Percentiles rank a stretch among this genome's conserved stretches.
phyloP scores from a whole-genome alignment of 2,329 filamentous ascomycete genomes.

The Herpotrichia juniperi region DNA sequence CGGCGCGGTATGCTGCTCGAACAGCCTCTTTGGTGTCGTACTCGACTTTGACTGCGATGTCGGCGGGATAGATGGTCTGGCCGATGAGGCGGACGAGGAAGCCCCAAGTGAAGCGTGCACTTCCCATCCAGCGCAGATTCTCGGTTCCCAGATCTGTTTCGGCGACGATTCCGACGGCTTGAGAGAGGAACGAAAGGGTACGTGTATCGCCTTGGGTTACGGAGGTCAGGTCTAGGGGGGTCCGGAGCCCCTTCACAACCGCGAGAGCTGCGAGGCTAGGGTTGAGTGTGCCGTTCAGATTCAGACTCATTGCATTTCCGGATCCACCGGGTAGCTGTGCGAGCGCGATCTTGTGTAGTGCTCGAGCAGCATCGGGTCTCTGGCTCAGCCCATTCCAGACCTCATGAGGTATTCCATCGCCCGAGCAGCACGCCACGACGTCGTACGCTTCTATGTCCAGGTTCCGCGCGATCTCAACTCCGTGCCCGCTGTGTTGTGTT shows the following conservation, averaged over 20 bases:
- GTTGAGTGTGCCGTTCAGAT: constrained; percentile 80
- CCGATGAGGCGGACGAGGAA: constrained; percentile 77
- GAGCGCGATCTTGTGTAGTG: constrained; percentile 78
- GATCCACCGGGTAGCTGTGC: constrained; percentile 90
- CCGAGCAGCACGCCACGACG: constrained; percentile 85
- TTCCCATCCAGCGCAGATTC: constrained; percentile 90
- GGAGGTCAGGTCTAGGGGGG: constrained; percentile 82
- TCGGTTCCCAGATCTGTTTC: constrained; percentile 91
- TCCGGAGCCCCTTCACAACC: constrained; percentile 86
- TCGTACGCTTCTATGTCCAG: constrained; percentile 83
- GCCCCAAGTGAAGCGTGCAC: constrained; percentile 82
- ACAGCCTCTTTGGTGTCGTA: constrained; percentile 77
- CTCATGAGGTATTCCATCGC: constrained; percentile 90
- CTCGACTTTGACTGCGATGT: constrained; percentile 84
- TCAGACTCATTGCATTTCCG: constrained; percentile 92
- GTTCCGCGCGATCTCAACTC: constrained; percentile 74
- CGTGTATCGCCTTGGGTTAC: constrained; percentile 80
- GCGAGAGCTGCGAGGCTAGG: constrained; percentile 78
- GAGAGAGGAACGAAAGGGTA: constrained; percentile 86
- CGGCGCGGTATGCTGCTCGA: constrained; percentile 69
- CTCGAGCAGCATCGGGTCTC: constrained; percentile 74
- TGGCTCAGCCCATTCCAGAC: constrained; percentile 91
- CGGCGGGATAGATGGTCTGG: constrained; percentile 84
- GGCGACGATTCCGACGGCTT: constrained; percentile 86
- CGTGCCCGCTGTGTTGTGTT: constrained; percentile 77